Evolutionary conservation across 1,139 yeast species (phyloP).

Genomic region (Kodamaea derodonti): DNA sequence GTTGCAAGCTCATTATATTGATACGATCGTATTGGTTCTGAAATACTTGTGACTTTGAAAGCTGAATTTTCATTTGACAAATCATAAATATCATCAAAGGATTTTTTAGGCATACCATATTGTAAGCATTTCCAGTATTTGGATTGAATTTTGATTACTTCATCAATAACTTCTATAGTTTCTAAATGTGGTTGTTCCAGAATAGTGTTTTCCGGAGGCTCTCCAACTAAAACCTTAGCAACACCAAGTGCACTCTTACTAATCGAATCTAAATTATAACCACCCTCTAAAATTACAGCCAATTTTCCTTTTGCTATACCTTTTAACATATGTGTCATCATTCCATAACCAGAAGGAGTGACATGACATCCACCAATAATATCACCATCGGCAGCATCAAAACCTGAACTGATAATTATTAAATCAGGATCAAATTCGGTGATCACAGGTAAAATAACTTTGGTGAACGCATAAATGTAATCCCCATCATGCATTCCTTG

Average conservation of each 20-base stretch:
- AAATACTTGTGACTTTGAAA: conserved; percentile 27
- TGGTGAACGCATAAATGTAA: conserved; percentile 86
- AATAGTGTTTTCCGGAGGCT: conserved; percentile 80
- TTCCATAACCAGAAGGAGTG: conserved; percentile 93
- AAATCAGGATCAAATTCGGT: conserved; percentile 90
- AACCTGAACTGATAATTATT: conserved; percentile 90
- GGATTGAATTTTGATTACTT: conserved; percentile 77
- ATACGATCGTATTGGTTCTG: conserved; percentile 69
- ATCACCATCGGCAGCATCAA: conserved; percentile 98
- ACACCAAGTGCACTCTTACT: conserved; percentile 90
- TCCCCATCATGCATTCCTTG: conserved; percentile 96
- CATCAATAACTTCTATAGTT: conserved; percentile 81
- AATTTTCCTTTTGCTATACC: conserved; percentile 83
- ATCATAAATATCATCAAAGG: conserved; percentile 42
- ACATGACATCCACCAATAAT: conserved; percentile 97
- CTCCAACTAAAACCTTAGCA: conserved; percentile 87
- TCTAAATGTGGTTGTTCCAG: conserved; percentile 64
- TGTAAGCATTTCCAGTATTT: conserved; percentile 83
- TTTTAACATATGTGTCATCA: conserved; percentile 90
- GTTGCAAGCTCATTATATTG: conserved; percentile 59
- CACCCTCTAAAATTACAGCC: conserved; percentile 93
- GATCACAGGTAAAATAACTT: conserved; percentile 85
- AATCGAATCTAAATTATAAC: conserved; percentile 88
- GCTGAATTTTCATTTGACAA: conserved; percentile 23
- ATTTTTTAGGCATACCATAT: conserved; percentile 52